Conservation (phyloP, 352 stramenopile genomes). For the Globisporangium recalcitrans region DNA sequence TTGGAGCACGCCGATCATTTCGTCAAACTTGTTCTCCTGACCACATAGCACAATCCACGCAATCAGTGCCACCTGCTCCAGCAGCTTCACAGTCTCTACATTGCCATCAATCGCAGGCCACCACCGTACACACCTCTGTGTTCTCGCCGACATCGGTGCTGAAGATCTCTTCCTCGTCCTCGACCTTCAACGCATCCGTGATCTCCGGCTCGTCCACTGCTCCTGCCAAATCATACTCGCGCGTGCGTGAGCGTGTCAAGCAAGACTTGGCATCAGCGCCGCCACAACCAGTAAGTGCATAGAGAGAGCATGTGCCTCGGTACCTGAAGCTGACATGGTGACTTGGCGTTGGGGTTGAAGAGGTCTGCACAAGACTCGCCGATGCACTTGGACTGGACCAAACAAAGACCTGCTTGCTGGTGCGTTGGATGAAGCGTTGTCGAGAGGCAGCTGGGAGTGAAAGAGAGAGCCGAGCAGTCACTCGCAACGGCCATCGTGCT, state of each 20-base stretch:
- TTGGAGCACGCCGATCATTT: constrained; percentile 76
- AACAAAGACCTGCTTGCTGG: neutral
- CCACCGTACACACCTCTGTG: constrained; percentile 30
- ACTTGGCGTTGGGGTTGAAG: neutral
- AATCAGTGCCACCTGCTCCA: neutral
- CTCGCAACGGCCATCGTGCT: neutral
- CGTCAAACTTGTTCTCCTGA: constrained; percentile 66
- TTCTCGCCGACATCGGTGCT: constrained; percentile 63
- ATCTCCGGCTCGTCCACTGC: constrained; percentile 46
- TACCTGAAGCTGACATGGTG: constrained; percentile 10
- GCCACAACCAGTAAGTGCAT: neutral
- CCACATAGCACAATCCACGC: neutral
- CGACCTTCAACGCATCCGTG: constrained; percentile 32
- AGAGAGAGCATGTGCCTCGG: neutral
- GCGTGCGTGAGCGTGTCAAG: neutral
- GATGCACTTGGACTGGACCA: neutral
- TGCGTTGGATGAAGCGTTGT: too few species aligned
- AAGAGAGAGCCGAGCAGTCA: constrained; percentile 1
- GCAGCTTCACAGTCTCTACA: too few species aligned
- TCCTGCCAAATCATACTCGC: neutral
- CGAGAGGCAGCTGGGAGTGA: neutral
- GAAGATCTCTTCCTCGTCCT: constrained; percentile 64
- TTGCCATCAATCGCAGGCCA: too few species aligned
- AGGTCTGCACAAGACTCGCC: neutral
- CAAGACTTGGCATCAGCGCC: neutral